Percentiles rank a stretch among this genome's conserved stretches.
phyloP scores from a whole-genome alignment of 805 yeast genomes.

The Cephaloascus albidus region DNA sequence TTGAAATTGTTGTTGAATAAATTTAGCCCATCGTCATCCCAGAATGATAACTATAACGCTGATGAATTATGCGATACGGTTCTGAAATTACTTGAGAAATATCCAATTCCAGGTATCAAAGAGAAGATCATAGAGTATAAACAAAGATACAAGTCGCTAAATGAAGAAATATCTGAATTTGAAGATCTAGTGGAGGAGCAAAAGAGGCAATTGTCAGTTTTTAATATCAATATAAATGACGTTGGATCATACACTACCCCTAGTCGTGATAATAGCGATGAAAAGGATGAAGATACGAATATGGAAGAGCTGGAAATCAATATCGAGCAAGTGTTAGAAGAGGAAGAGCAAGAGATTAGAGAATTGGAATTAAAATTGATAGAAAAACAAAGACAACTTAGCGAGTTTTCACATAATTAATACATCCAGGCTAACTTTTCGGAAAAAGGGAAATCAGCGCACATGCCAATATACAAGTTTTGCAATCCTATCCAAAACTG shows the following conservation, averaged over 20 bases:
- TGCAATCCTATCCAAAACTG: too few relatives aligned
- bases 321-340: constrained; percentile 27
- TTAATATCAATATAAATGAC: constrained; percentile 19
- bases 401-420: too few relatives aligned
- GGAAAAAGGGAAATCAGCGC: too few relatives aligned
- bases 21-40: constrained; percentile 8
- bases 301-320: constrained; percentile 11
- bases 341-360: constrained; percentile 36
- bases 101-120: constrained; percentile 28
- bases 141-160: constrained; percentile 21
- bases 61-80: constrained; percentile 34
- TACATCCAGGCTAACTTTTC: too few relatives aligned
- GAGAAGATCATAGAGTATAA: constrained; percentile 13
- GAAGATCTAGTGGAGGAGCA: constrained; percentile 35
- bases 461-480: too few relatives aligned
- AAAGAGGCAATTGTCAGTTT: constrained; percentile 23
- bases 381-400: constrained; percentile 5
- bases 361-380: constrained; percentile 28
- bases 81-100: constrained; percentile 19
- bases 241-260: constrained; percentile 9
- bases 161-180: constrained; percentile 28
- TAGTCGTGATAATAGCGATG: constrained; percentile 3
- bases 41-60: constrained; percentile 23
- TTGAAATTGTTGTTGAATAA: constrained; percentile 13
- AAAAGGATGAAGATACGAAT: constrained; percentile 5